phyloP scores from a whole-genome alignment of 495 filamentous ascomycete species.

The Acidiella bohemica region DNA sequence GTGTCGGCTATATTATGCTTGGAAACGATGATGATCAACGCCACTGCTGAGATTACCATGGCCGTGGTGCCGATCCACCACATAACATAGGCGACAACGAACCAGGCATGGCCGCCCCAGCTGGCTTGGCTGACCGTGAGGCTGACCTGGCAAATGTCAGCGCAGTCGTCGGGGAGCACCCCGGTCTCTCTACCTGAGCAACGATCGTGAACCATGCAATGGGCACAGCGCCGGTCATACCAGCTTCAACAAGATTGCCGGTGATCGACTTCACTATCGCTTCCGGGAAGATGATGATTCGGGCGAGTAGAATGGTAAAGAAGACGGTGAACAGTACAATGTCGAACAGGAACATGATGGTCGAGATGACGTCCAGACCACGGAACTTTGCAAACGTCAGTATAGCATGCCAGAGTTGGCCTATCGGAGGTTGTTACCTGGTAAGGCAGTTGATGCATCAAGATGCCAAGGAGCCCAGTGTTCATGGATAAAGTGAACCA shows the following conservation, averaged over 20 bases:
- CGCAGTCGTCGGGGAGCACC: not conserved
- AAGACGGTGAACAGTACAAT: constrained; percentile 8
- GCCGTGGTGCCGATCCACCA: constrained; percentile 13
- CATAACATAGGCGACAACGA: constrained; percentile 12
- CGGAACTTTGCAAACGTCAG: constrained; percentile 8
- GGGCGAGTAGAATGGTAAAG: constrained; percentile 4
- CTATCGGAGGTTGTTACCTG: too few species aligned
- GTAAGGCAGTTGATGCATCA: constrained; percentile 16
- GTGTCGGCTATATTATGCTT: not conserved
- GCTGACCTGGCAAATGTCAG: constrained; percentile 3
- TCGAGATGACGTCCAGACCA: constrained; percentile 11
- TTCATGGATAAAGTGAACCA: constrained; percentile 16
- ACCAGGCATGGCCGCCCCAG: constrained; percentile 13
- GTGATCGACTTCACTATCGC: not conserved
- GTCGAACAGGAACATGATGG: constrained; percentile 13
- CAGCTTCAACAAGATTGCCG: not conserved
- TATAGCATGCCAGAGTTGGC: too few species aligned
- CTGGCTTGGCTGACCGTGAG: constrained; percentile 5
- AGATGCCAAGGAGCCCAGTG: constrained; percentile 11
- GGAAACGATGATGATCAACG: constrained; percentile 3
- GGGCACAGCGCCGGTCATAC: not conserved
- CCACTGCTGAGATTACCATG: not conserved
- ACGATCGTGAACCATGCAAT: constrained; percentile 14
- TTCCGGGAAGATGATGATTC: constrained; percentile 3
- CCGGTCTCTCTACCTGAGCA: not conserved